Base-by-base conservation (phyloP, 352 stramenopile genomes). In the Phytophthora capsici region DNA sequence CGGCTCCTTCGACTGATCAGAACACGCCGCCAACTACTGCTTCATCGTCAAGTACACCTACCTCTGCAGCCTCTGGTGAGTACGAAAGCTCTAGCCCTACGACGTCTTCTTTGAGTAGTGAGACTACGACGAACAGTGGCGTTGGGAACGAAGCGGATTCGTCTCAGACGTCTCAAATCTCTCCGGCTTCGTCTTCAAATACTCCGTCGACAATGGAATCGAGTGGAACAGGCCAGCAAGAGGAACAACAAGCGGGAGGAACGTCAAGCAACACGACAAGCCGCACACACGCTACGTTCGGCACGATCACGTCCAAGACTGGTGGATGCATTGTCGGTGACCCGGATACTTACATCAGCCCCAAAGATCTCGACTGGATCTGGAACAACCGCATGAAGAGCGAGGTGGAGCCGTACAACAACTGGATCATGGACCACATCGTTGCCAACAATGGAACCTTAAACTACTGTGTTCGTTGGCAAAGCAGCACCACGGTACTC, bases 381-480 rank as follows among this genome's bases (percentile, higher is more conserved):
- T 71, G 63, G 63, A 36, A 66, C 16, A 66, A 71, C 56, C 50
- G 63, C 16, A 49, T 62, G 22, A 28, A 51, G 20, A 26, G 8
- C 9, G 50, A 66, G 0, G 57, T 51, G 19, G 23, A 12, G 14
- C 4, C 43, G 4, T 56, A 48, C 26, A 47, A 67, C 30, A 62
- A 67, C 41, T 67, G 41, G 32, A 61, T 67, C 32, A 50, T 72
- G 19, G 68, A 84, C 61, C 71, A 83, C 50, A 45, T 83, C 51
- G 58, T 66, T 19, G 30, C n/a, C 17, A 73, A 72, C 50, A 72
- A 68, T 1, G 64, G 64, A 1, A 41, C 68, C 7, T 41, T 82
- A 17, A 76, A 64, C 64, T 80, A 82, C 67, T 82, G 74, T 55
- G n/a, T 82, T 4, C 74, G 71, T 16, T 82, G 74, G 63, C 68